Evolutionary conservation across 139 green algal species (phyloP), one percentile per base, ranked within the genome.

Genomic region (Helicosporidium sp.): DNA sequence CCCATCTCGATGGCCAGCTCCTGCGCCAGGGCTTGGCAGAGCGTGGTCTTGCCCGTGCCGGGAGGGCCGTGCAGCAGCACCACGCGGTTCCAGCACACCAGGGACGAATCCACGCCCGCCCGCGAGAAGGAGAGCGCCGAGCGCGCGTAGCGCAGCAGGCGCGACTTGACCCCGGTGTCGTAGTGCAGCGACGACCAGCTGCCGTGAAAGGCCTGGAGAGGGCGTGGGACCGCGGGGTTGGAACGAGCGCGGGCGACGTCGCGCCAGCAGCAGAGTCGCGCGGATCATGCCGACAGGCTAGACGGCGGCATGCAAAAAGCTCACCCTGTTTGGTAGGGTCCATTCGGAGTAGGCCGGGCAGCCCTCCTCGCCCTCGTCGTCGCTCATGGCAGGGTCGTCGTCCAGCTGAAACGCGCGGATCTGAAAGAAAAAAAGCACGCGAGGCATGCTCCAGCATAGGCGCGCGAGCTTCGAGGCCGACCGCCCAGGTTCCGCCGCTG

Each of bases 51-150:
- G 25, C 75, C 76, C 0, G 81, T 87, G 28, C 83, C 83, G 6
- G 86, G 83, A 0, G 85, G 85, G 3, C 83, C 83, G 58, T 95
- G 85, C 63, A 95, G 72, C 42, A 92, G 61, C 18, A 91, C 75
- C 19, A 92, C 69, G 31, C 80, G 68, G 58, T 93, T 94, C 72
- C 77, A 93, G 39, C 58, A 60, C 20, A 94, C 68, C n/a, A 94
- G 49, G 34, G 76, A 54, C 6, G 46, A 34, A 57, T 82, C 55
- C n/a, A 96, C 86, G 2, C 69, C 61, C 5, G 20, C 17, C 15
- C 93, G 65, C 3, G 62, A 54, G 61, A 96, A 96, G 20, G 84
- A 55, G 54, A 96, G 69, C 5, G 86, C 80, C n/a, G 50, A 85
- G 23, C 26, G 48, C 25, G 85, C 76, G 57, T 93, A 95, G 6